Evolutionary conservation across 805 yeast species (phyloP).

Genomic region (Candida corydali): DNA sequence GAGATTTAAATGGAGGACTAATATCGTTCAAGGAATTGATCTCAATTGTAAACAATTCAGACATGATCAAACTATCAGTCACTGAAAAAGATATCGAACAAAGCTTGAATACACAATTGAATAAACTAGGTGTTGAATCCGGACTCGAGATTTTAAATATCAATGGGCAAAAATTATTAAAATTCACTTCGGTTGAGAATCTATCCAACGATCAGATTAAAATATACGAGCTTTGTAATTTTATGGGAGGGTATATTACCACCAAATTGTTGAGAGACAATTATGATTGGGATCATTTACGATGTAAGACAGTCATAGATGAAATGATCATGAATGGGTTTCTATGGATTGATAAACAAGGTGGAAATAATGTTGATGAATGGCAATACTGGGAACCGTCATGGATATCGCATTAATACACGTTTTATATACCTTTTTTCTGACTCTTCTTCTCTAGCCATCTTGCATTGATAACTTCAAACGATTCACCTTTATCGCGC

Average conservation of each 20-base stretch:
- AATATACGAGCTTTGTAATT: conserved; percentile 71
- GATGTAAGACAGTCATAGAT: conserved; percentile 62
- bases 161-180: conserved; percentile 51
- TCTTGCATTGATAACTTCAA: conserved; percentile 65
- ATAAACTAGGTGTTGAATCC: conserved; percentile 48
- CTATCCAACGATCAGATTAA: conserved; percentile 58
- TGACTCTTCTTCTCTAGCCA: conserved; percentile 42
- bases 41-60: conserved; percentile 18
- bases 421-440: conserved; percentile 2
- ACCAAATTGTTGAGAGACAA: conserved; percentile 65
- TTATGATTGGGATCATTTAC: conserved; percentile 62
- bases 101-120: conserved; percentile 49
- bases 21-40: conserved; percentile 49
- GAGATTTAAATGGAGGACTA: conserved; percentile 78
- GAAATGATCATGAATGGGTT: conserved; percentile 81
- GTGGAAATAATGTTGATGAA: conserved; percentile 32
- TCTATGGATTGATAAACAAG: conserved; percentile 74
- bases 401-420: conserved; percentile 44
- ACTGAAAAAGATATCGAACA: conserved; percentile 51
- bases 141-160: conserved; percentile 65
- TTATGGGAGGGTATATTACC: conserved; percentile 70
- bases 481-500: conserved; percentile 58
- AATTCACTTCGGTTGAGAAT: conserved; percentile 25
- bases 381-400: conserved; percentile 69
- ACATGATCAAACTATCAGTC: conserved; percentile 26